A percentile compares a stretch with the other conserved stretches of the same genome.
Evolutionary conservation across 345 rosid genomes (phyloP).

Genomic region (Syzygium grande): DNA sequence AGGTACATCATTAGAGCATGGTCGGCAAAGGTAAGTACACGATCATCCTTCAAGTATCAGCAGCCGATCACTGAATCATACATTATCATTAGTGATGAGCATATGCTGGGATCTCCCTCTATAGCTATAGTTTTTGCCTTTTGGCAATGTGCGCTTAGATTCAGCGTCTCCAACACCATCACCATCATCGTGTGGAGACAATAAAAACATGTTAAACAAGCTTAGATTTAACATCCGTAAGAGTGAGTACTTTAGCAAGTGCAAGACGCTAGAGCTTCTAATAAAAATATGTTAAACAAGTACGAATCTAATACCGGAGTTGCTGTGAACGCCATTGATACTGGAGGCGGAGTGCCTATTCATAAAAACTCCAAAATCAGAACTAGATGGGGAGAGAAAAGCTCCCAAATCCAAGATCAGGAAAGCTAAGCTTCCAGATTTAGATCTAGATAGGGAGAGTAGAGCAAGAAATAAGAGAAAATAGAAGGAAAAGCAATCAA

Average conservation of each 20-base stretch:
- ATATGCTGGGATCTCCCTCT: not conserved
- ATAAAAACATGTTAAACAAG: not conserved
- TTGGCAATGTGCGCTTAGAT: not conserved
- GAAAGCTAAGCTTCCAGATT: too few species aligned
- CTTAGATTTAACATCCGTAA: rapidly evolving
- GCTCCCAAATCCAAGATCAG: too few species aligned
- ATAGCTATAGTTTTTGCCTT: not conserved
- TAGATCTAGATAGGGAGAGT: too few species aligned
- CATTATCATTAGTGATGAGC: not conserved
- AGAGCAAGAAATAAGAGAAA: too few species aligned
- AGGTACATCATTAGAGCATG: not conserved
- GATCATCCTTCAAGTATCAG: not conserved
- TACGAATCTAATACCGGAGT: too few species aligned
- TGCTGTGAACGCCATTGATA: too few species aligned
- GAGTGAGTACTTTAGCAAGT: not conserved
- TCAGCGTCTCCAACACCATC: not conserved
- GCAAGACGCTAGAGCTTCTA: not conserved
- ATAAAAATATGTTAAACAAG: too few species aligned
- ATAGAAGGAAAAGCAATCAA: too few species aligned
- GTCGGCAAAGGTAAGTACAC: not conserved
- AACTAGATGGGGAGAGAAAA: too few species aligned
- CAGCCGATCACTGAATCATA: not conserved
- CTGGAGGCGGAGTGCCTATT: too few species aligned
- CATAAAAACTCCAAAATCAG: too few species aligned
- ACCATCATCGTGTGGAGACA: not conserved